phyloP scores from a whole-genome alignment of 2,329 filamentous ascomycete species.

The Cladosporium phlei region DNA sequence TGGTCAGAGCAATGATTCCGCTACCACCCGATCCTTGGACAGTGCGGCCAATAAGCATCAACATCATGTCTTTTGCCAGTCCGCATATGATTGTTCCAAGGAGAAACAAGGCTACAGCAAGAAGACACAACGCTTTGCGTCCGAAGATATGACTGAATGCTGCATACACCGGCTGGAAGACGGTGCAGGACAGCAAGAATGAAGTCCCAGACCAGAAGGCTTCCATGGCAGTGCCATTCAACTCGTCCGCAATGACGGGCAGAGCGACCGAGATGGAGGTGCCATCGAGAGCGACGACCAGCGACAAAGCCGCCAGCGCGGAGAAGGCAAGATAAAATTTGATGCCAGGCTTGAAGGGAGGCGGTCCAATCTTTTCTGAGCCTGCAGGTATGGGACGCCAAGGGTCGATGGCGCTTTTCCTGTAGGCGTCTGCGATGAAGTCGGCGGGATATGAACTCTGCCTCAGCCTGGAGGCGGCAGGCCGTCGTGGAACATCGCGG shows the following conservation, averaged over 20 bases:
- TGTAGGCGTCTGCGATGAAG: neutral
- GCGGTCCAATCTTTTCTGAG: neutral
- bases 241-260: slow-evolving; percentile 19
- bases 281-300: neutral
- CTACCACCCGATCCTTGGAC: slow-evolving; percentile 47
- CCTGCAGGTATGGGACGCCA: neutral
- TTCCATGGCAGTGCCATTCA: slow-evolving; percentile 34
- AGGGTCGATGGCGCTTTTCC: neutral
- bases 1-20: slow-evolving; percentile 40
- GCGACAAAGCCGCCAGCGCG: neutral
- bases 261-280: neutral
- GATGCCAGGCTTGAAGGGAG: neutral
- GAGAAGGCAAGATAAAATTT: neutral
- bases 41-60: slow-evolving; percentile 40
- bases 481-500: neutral
- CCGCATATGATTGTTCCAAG: slow-evolving; percentile 44
- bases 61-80: slow-evolving; percentile 33
- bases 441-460: neutral
- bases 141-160: slow-evolving; percentile 46
- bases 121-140: slow-evolving; percentile 40
- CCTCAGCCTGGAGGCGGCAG: neutral
- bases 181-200: slow-evolving; percentile 43
- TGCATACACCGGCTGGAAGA: slow-evolving; percentile 41
- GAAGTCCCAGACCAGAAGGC: slow-evolving; percentile 49
- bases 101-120: slow-evolving; percentile 43